Evolutionary conservation across 441 rosid species (phyloP).

Genomic region (Heliophila coronopifolia): DNA sequence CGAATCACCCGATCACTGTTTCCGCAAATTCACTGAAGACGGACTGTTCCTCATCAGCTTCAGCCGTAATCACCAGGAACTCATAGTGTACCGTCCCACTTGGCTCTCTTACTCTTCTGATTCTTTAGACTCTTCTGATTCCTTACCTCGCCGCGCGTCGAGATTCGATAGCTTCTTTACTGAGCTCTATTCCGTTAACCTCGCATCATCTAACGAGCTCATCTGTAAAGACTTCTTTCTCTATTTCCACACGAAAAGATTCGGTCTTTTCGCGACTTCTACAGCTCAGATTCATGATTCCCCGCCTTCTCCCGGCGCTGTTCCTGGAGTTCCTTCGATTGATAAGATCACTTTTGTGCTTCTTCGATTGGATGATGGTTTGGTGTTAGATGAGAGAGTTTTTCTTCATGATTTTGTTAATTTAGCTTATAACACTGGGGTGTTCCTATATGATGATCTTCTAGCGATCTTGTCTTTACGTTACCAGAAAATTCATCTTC

Average conservation of each 20-base stretch:
- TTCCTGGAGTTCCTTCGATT: slow-evolving; percentile 76
- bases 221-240: slow-evolving; percentile 93
- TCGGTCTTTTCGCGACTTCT: slow-evolving; percentile 87
- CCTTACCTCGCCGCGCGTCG: slow-evolving; percentile 58
- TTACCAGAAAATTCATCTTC: slow-evolving; percentile 76
- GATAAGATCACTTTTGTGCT: slow-evolving; percentile 83
- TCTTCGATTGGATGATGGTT: slow-evolving; percentile 84
- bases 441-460: slow-evolving; percentile 80
- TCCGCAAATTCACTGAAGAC: slow-evolving; percentile 90
- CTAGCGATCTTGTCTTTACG: slow-evolving; percentile 80
- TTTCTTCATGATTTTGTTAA: slow-evolving; percentile 76
- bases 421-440: slow-evolving; percentile 72
- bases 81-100: slow-evolving; percentile 82
- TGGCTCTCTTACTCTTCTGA: slow-evolving; percentile 74
- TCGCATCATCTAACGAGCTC: slow-evolving; percentile 73
- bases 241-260: slow-evolving; percentile 51
- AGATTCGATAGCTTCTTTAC: slow-evolving; percentile 86
- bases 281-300: slow-evolving; percentile 84
- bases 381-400: slow-evolving; percentile 68
- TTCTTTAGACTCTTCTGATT: slow-evolving; percentile 7
- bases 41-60: slow-evolving; percentile 87
- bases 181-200: slow-evolving; percentile 58
- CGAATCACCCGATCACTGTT: slow-evolving; percentile 80
- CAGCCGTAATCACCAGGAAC: slow-evolving; percentile 74
- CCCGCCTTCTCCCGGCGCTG: slow-evolving; percentile 56